A percentile compares a stretch with the other conserved stretches of the same genome.
Conservation (phyloP, 495 filamentous ascomycete species). For the Aspergillus sclerotiicarbonarius region DNA sequence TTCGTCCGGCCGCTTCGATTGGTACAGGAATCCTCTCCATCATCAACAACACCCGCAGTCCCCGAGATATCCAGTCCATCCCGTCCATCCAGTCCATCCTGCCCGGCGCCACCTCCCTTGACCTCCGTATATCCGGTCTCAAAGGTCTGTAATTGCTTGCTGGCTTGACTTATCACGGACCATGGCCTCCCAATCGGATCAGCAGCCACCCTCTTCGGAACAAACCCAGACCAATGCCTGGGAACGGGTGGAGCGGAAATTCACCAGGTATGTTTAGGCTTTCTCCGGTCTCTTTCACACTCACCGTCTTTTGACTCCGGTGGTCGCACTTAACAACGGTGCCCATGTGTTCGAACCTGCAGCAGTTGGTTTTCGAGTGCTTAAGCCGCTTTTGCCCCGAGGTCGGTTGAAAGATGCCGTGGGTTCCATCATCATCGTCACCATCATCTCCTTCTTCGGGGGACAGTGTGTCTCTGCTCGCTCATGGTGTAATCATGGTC, state of each 20-base stretch:
- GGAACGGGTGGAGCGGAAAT: slow-evolving; percentile 39
- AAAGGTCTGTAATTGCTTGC: background rate
- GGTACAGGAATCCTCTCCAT: background rate
- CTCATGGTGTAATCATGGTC: background rate
- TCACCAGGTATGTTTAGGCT: slow-evolving; percentile 36
- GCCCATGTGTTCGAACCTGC: background rate
- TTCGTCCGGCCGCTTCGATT: slow-evolving; percentile 15
- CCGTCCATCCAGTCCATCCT: background rate
- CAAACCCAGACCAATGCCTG: slow-evolving; percentile 32
- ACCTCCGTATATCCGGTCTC: background rate
- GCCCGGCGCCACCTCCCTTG: background rate
- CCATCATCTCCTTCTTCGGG: background rate
- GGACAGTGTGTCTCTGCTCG: background rate
- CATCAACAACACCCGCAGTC: background rate
- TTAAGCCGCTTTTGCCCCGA: background rate
- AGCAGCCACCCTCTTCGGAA: slow-evolving; percentile 12
- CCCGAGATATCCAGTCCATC: background rate
- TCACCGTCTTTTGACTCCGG: background rate
- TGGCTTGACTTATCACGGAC: background rate
- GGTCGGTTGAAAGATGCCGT: background rate
- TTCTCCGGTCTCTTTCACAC: background rate
- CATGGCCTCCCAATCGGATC: slow-evolving; percentile 20
- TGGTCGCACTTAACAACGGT: background rate
- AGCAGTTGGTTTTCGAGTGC: background rate
- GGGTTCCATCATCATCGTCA: background rate